These are phyloP conservation scores for Arabis alpina DNA, from an alignment of 345 rosid species.

Conservation along the genomic window DNA sequence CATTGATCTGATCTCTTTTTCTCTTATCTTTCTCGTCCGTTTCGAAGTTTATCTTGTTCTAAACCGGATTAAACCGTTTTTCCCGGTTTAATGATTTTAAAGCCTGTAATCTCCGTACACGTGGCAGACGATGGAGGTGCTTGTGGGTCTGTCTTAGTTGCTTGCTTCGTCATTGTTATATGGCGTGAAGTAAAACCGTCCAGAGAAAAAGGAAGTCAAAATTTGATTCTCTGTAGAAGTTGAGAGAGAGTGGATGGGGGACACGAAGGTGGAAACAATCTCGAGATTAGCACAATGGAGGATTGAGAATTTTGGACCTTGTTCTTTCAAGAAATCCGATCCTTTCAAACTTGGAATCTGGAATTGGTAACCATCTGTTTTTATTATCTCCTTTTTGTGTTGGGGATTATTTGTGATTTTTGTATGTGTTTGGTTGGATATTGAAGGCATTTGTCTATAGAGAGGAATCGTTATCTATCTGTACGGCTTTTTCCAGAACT, in stretches of 20 bases:
- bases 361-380: slow-evolving; percentile 64
- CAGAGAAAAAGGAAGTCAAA: slow-evolving; percentile 36
- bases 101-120: slow-evolving; percentile 26
- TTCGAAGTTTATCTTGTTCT: not conserved
- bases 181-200: slow-evolving; percentile 41
- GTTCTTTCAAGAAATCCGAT: slow-evolving; percentile 78
- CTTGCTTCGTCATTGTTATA: slow-evolving; percentile 33
- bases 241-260: slow-evolving; percentile 55
- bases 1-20: not conserved
- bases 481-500: slow-evolving; percentile 81
- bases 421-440: not conserved
- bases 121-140: slow-evolving; percentile 26
- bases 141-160: slow-evolving; percentile 6
- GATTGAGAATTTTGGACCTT: slow-evolving; percentile 82
- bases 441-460: slow-evolving; percentile 79
- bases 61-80: slow-evolving; percentile 22
- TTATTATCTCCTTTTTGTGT: not conserved
- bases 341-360: slow-evolving; percentile 92
- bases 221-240: not conserved
- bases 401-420: not conserved
- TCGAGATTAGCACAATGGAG: slow-evolving; percentile 95
- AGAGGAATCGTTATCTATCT: slow-evolving; percentile 76
- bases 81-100: not conserved
- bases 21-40: not conserved
- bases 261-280: slow-evolving; percentile 85